Percentiles rank a stretch among this genome's conserved stretches.
These are phyloP conservation scores for Coprinopsis marcescibilis DNA, from an alignment of 768 basidiomycete species.

Conservation along the genomic window DNA sequence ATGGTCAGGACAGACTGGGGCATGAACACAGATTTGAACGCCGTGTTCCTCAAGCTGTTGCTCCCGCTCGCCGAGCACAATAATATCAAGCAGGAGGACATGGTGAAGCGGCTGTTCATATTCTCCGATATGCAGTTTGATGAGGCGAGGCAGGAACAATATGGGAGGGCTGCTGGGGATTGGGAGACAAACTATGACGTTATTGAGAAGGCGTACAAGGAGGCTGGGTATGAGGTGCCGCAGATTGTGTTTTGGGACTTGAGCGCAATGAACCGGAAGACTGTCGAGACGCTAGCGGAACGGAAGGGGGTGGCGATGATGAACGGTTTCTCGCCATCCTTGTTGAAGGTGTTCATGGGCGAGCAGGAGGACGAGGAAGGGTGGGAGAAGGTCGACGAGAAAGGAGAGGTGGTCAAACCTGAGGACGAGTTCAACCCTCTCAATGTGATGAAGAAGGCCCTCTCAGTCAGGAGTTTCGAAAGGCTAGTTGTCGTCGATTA, in stretches of 20 bases:
- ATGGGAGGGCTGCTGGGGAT: constrained; percentile 1
- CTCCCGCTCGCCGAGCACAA: constrained; percentile 54
- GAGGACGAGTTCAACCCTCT: constrained; percentile 32
- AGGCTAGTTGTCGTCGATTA: constrained; percentile 54
- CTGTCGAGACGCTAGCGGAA: constrained; percentile 45
- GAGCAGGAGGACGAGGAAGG: constrained; percentile 32
- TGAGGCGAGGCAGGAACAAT: constrained; percentile 3
- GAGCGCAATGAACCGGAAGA: constrained; percentile 23
- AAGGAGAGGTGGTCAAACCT: constrained; percentile 20
- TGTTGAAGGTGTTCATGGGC: constrained; percentile 72
- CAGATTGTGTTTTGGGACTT: constrained; percentile 74
- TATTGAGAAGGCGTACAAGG: constrained; percentile 46
- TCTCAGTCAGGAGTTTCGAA: constrained; percentile 47
- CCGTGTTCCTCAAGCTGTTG: constrained; percentile 57
- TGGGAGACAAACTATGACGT: constrained; percentile 64
- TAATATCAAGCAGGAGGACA: constrained; percentile 56
- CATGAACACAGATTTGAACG: constrained; percentile 57
- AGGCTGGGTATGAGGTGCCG: constrained; percentile 67
- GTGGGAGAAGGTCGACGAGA: constrained; percentile 32
- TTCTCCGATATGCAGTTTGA: constrained; percentile 84
- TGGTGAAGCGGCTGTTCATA: constrained; percentile 72
- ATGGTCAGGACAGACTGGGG: constrained; percentile 40
- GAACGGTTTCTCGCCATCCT: constrained; percentile 62
- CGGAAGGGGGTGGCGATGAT: constrained; percentile 60
- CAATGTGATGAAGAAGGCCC: constrained; percentile 41